These are phyloP conservation scores for Aspergillus wentii DNA, from an alignment of 495 filamentous ascomycete genomes.

Conservation along the genomic window DNA sequence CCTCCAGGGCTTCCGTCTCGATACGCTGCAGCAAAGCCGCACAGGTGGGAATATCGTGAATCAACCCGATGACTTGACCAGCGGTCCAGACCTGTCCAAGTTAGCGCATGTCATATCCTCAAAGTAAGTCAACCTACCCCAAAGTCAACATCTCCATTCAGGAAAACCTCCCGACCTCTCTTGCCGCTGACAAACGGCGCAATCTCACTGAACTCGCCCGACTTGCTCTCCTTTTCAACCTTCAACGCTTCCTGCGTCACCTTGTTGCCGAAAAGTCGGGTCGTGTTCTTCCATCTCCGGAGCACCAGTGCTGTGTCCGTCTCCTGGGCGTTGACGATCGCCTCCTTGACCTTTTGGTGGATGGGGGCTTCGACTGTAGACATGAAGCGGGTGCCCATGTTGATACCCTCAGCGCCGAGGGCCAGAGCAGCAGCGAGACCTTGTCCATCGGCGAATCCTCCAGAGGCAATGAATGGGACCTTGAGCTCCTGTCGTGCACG, in stretches of 20 bases:
- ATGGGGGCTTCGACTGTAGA: constrained; percentile 90
- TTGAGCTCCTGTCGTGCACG: constrained; percentile 79
- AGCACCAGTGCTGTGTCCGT: constrained; percentile 87
- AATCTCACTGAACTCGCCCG: constrained; percentile 88
- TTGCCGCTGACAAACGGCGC: constrained; percentile 88
- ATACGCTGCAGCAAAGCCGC: constrained; percentile 52
- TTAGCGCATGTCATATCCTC: constrained; percentile 1
- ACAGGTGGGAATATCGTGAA: constrained; percentile 66
- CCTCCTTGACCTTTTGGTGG: constrained; percentile 86
- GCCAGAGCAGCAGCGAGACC: constrained; percentile 88
- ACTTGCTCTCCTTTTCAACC: constrained; percentile 78
- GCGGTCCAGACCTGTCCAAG: constrained; percentile 59
- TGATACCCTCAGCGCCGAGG: constrained; percentile 90
- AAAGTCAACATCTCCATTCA: constrained; percentile 86
- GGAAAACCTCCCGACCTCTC: constrained; percentile 84
- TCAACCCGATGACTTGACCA: constrained; percentile 65
- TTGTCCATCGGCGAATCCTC: constrained; percentile 92
- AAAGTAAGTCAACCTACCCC: constrained; percentile 57
- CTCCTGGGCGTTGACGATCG: constrained; percentile 85
- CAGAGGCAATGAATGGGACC: constrained; percentile 91
- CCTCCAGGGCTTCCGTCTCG: constrained; percentile 58
- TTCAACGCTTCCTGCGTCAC: constrained; percentile 73
- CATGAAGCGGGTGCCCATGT: constrained; percentile 93
- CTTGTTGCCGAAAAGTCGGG: constrained; percentile 83
- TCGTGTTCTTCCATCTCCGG: constrained; percentile 90